Evolutionary conservation across 208 protist species (phyloP).

Genomic region (Acanthamoeba healyi): DNA sequence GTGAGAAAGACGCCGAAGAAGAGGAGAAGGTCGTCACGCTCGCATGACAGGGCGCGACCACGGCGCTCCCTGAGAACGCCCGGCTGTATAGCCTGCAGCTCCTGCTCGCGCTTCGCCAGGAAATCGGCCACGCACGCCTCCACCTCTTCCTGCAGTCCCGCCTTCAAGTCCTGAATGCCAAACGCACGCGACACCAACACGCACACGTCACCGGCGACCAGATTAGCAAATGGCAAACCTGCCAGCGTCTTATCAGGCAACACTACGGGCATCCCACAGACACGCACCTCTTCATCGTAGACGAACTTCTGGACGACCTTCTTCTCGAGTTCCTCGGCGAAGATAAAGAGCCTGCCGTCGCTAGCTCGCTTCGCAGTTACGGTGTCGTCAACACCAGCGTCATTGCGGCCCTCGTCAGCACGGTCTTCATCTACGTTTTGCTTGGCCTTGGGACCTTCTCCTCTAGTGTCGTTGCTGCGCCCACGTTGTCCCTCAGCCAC

Average conservation of each 20-base stretch:
- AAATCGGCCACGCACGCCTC: slow-evolving; percentile 51
- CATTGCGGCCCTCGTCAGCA: neutral
- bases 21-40: slow-evolving; percentile 42
- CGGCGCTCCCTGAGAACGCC: slow-evolving; percentile 30
- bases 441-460: neutral
- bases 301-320: slow-evolving; percentile 59
- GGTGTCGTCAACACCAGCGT: neutral
- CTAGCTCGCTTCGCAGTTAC: neutral
- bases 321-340: slow-evolving; percentile 57
- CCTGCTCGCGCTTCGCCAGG: slow-evolving; percentile 48
- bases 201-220: neutral
- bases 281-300: slow-evolving; percentile 55
- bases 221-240: neutral
- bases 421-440: neutral
- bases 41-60: neutral
- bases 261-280: neutral
- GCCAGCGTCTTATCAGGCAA: too few relatives aligned
- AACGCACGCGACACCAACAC: neutral
- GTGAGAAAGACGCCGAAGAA: slow-evolving; percentile 61
- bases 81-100: slow-evolving; percentile 36
- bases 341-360: slow-evolving; percentile 17
- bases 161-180: slow-evolving; percentile 33
- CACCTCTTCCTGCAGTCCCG: slow-evolving; percentile 58
- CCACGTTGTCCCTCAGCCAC: slow-evolving; percentile 6
- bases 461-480: neutral